Base-by-base conservation (phyloP, 768 basidiomycete genomes). In the Leccinum variicolor region DNA sequence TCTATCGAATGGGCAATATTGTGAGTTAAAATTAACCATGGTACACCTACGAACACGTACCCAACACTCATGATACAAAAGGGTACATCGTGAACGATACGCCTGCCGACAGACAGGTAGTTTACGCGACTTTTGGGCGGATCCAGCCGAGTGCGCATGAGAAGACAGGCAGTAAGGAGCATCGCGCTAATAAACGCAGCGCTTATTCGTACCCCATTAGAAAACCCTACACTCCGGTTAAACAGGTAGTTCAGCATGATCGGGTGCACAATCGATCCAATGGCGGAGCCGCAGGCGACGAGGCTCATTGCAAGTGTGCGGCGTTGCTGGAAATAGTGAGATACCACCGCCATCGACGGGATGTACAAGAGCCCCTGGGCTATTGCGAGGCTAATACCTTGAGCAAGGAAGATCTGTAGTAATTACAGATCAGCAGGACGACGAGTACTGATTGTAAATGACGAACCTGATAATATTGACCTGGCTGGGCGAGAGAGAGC, bases 311-410 rank as follows among this genome's bases (percentile, higher is more conserved):
- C 79, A n/a, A 80, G 65, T 1, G 75, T 73, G 1, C 79, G 70
- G 8, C 69, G 50, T 50, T 23, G 19, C 4, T 14, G n/a, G 50
- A 50, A 50, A 23, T 50, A 19, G 14, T 50, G 50, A 65, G 79
- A 73, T 15, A 76, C 60, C 26, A 80, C 68, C 6, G 75, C 75
- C 3, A 79, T 56, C 4, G 74, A 68, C 0, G 84, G 81, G 33
- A 81, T 66, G 60, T 77, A 81, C 9, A 75, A 61, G 29, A 83
- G 47, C 8, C 83, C 83, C 11, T 72, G 64, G 3, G 77, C 77
- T 4, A 82, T 65, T 4, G 81, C 81, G 11, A 74, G 62, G 0
- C 74, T 74, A 3, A 83, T 43, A 0, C 82, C 83, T 66, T 81
- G 79, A 0, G 74, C 66, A 13, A 83, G 70, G 60, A 84, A 79